A percentile compares a stretch with the other conserved stretches of the same genome.
These are phyloP conservation scores for Hordeum pubiflorum DNA, from an alignment of 202 grass and related monocot genomes.

Conservation along the genomic window DNA sequence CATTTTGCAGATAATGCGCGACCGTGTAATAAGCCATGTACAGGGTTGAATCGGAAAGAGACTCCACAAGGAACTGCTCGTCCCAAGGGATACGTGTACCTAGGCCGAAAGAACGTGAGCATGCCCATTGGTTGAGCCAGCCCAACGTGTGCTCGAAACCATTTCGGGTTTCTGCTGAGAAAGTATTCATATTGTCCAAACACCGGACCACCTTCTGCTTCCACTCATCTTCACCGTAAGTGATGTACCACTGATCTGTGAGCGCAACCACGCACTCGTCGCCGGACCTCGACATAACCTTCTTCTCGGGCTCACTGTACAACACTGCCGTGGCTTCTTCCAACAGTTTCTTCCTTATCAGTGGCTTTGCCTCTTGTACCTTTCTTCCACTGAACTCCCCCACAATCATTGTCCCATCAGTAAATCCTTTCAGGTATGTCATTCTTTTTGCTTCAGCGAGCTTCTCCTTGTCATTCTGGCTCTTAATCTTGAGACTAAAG, in stretches of 20 bases:
- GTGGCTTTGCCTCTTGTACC: conserved; percentile 61
- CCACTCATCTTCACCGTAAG: conserved; percentile 63
- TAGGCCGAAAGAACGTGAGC: conserved; percentile 71
- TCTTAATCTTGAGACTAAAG: conserved; percentile 51
- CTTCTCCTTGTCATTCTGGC: conserved; percentile 75
- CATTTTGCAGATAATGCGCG: conserved; percentile 65
- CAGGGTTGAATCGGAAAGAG: conserved; percentile 78
- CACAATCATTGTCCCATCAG: conserved; percentile 61
- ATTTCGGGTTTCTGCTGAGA: conserved; percentile 46
- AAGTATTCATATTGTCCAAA: conserved; percentile 56
- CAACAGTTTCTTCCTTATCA: conserved; percentile 63
- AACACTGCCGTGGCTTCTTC: conserved; percentile 36
- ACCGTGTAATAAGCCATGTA: conserved; percentile 84
- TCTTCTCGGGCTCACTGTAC: conserved; percentile 69
- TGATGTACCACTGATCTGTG: conserved; percentile 80
- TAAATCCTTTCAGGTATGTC: conserved; percentile 71
- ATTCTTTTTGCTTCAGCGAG: conserved; percentile 55
- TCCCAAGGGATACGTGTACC: conserved; percentile 81
- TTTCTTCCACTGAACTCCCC: conserved; percentile 57
- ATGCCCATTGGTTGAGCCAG: conserved; percentile 84
- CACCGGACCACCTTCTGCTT: conserved; percentile 48
- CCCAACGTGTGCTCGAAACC: conserved; percentile 72
- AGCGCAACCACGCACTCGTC: conserved; percentile 78
- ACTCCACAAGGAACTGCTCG: conserved; percentile 69
- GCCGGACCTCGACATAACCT: conserved; percentile 65